phyloP scores from a whole-genome alignment of 495 filamentous ascomycete species.

The Penicillium coprophilum region DNA sequence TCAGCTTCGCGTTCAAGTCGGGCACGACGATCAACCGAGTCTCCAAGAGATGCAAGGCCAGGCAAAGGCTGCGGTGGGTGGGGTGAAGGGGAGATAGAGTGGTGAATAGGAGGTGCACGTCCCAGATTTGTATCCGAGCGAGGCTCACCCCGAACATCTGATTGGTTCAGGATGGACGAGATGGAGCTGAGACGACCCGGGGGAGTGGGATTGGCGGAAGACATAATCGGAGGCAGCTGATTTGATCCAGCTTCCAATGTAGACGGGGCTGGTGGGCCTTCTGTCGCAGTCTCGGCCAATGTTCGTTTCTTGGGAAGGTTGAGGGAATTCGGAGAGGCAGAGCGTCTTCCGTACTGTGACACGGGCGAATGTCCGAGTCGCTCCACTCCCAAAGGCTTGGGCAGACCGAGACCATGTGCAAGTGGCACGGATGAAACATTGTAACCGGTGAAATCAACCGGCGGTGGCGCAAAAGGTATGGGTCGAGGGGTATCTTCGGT shows the following conservation, averaged over 20 bases:
- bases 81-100: constrained; percentile 29
- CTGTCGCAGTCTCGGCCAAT: constrained; percentile 37
- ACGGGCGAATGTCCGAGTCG: constrained; percentile 34
- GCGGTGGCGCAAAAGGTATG: constrained; percentile 43
- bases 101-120: constrained; percentile 34
- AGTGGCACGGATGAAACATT: constrained; percentile 35
- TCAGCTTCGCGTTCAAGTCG: constrained; percentile 72
- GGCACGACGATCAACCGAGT: constrained; percentile 61
- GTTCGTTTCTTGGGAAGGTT: constrained; percentile 47
- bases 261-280: constrained; percentile 30
- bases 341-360: constrained; percentile 41
- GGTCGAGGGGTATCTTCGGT: constrained; percentile 32
- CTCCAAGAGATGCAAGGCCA: constrained; percentile 51
- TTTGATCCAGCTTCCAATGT: constrained; percentile 43
- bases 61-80: constrained; percentile 34
- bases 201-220: constrained; percentile 40
- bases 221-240: constrained; percentile 49
- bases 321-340: constrained; percentile 40
- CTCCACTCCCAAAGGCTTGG: constrained; percentile 44
- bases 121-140: constrained; percentile 49
- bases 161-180: constrained; percentile 72
- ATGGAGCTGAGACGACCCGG: constrained; percentile 69
- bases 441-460: constrained; percentile 54
- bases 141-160: constrained; percentile 41
- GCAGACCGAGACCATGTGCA: constrained; percentile 32